Evolutionary conservation across 768 basidiomycete species (phyloP).

Genomic region (Leucosporidium yakuticum): DNA sequence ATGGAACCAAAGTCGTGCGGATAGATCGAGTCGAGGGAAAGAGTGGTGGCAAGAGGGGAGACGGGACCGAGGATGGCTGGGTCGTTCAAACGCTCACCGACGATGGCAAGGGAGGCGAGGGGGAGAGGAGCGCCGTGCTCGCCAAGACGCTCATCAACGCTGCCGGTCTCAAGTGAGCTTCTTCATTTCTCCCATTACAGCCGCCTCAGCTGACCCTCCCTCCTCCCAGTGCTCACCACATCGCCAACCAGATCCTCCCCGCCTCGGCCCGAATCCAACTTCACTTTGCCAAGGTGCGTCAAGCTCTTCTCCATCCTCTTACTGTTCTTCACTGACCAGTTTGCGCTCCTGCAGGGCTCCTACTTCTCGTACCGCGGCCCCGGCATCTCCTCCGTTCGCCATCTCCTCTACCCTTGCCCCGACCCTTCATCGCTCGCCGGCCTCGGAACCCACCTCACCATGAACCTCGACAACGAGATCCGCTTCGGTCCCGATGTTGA

Average conservation of each 20-base stretch:
- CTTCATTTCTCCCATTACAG: no score
- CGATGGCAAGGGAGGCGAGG: conserved; percentile 31
- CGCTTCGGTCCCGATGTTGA: conserved; percentile 91
- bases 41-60: no score
- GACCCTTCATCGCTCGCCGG: conserved; percentile 57
- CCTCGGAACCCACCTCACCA: conserved; percentile 74
- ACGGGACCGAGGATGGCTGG: conserved; percentile 62
- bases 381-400: conserved; percentile 60
- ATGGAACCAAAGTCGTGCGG: conserved; percentile 74
- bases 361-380: conserved; percentile 56
- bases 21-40: conserved; percentile 53
- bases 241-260: conserved; percentile 36
- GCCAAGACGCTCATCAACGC: conserved; percentile 45
- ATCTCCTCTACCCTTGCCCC: conserved; percentile 89
- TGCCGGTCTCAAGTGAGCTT: conserved; percentile 1
- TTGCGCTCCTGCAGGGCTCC: background rate
- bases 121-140: conserved; percentile 56
- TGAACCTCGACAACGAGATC: conserved; percentile 76
- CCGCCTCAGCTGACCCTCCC: background rate
- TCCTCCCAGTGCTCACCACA: conserved; percentile 35
- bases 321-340: no score
- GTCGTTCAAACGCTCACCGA: conserved; percentile 72
- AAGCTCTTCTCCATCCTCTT: conserved; percentile 66
- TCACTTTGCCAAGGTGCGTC: conserved; percentile 64
- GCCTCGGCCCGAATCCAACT: conserved; percentile 42